Percentiles rank a stretch among this genome's conserved stretches.
phyloP scores from a whole-genome alignment of 345 rosid species.

The Abelmoschus esculentus region DNA sequence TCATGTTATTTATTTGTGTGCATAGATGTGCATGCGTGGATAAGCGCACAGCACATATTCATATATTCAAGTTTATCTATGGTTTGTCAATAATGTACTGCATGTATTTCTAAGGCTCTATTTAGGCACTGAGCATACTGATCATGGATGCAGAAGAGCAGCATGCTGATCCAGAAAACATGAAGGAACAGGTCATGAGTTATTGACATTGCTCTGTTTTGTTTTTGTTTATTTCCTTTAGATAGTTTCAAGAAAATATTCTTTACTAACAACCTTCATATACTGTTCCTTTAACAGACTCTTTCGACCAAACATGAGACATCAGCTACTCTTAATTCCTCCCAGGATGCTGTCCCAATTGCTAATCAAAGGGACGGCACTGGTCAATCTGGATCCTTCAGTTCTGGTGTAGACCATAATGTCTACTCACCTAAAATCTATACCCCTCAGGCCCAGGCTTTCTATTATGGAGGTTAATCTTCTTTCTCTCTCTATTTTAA shows the following conservation, averaged over 20 bases:
- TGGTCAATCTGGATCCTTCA: conserved; percentile 41
- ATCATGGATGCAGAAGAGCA: conserved; percentile 79
- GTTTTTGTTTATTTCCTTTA: conserved; percentile 4
- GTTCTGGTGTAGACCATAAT: conserved; percentile 43
- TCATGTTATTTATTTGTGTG: conserved; percentile 29
- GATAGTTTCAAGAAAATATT: conserved; percentile 5
- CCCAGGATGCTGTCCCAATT: conserved; percentile 45
- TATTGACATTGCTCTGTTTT: conserved; percentile 10
- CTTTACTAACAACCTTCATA: conserved; percentile 13
- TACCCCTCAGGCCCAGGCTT: conserved; percentile 68
- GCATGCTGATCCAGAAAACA: conserved; percentile 50
- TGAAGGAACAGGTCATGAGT: conserved; percentile 68
- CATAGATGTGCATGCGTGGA: conserved; percentile 30
- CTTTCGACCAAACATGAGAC: conserved; percentile 41
- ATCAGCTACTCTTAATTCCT: conserved; percentile 47
- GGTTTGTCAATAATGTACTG: conserved; percentile 39
- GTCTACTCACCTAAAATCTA: conserved; percentile 49
- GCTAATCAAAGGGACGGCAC: conserved; percentile 46
- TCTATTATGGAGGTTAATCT: conserved; percentile 59
- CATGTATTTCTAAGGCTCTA: conserved; percentile 42
- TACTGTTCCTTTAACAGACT: conserved; percentile 29
- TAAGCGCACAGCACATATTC: conserved; percentile 28
- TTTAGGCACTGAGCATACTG: conserved; percentile 48
- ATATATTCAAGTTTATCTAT: conserved; percentile 36
- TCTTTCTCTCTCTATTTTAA: conserved; percentile 12